Evolutionary conservation across 2,329 filamentous ascomycete genomes (phyloP).

Genomic region (Fusarium lyarnte): DNA sequence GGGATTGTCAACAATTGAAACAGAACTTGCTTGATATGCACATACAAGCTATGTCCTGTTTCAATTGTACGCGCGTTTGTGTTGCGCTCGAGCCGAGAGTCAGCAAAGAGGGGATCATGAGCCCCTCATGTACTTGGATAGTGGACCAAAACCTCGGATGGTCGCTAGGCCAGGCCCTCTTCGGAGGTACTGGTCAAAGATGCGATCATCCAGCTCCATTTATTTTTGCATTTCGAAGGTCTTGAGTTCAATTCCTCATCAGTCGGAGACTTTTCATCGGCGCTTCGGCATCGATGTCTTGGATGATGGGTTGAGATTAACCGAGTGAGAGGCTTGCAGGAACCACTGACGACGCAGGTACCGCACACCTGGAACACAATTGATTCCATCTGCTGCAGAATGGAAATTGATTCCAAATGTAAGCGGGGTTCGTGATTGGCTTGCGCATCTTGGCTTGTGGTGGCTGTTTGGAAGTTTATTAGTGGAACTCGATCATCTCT

Average conservation of each 20-base stretch:
- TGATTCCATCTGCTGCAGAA: constrained; percentile 19
- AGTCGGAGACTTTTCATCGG: neutral
- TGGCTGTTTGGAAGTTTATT: neutral
- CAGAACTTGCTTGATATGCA: neutral
- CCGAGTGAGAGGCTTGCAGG: neutral
- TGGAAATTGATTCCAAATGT: constrained; percentile 29
- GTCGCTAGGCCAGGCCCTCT: constrained; percentile 15
- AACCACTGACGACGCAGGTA: constrained; percentile 12
- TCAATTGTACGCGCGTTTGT: neutral
- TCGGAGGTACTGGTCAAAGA: constrained; percentile 19
- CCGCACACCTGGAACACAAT: neutral
- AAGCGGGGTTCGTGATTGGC: constrained; percentile 18
- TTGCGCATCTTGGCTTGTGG: neutral
- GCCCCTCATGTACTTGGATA: neutral
- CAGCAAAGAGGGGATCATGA: neutral
- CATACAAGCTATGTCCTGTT: too few species aligned
- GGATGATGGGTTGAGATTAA: neutral
- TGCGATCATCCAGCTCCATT: constrained; percentile 14
- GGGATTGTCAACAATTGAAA: neutral
- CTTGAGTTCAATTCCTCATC: neutral
- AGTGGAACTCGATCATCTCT: neutral
- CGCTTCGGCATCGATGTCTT: neutral
- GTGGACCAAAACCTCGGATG: neutral
- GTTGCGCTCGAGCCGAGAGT: neutral
- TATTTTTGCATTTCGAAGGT: neutral